Evolutionary conservation across 768 basidiomycete species (phyloP), one percentile per base, ranked within the genome.

Genomic region (Auricularia sp.): DNA sequence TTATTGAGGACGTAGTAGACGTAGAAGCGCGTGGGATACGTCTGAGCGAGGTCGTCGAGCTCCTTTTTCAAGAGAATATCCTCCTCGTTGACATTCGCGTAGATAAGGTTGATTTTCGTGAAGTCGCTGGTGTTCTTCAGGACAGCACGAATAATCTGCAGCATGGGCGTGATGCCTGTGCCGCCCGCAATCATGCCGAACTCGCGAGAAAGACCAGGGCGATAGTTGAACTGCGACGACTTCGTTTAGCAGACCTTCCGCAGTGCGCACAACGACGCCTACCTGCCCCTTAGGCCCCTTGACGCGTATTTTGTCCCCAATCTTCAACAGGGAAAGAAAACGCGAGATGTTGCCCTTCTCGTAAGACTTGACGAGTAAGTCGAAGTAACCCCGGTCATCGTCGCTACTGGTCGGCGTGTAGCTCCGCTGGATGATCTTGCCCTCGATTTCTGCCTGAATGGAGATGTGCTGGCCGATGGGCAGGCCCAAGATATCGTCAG

Each of bases 101-200:
- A 98, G 73, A 99, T 92, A 72, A 99, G 85, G 69, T 82, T 84
- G 71, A 98, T 76, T 69, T 81, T 84, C 47, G 96, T 98, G 67
- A 73, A 79, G 82, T 99, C 97, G 54, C 77, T 73, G n/a, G 92
- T 86, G 75, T 94, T 93, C 76, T 90, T 88, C 73, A 98, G 83
- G 13, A 88, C 85, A n/a, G 95, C 91, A 67, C 90, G 89, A 77
- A 98, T 89, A 80, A 99, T 92, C 74, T 99, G 96, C 71, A 97
- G 87, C 96, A 98, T 98, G 72, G 97, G 97, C 0, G 97, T 96
- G 75, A 99, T 96, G 64, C 97, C 97, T 2, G 97, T 98, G 44
- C 97, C 97, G 61, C 97, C 97, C 16, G 95, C 94, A 71, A 99
- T 97, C 95, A 99, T 95, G 72, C 92, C 89, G 65, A 99, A 78